phyloP scores from a whole-genome alignment of 176 grass and related monocot species.

The Oryza punctata region DNA sequence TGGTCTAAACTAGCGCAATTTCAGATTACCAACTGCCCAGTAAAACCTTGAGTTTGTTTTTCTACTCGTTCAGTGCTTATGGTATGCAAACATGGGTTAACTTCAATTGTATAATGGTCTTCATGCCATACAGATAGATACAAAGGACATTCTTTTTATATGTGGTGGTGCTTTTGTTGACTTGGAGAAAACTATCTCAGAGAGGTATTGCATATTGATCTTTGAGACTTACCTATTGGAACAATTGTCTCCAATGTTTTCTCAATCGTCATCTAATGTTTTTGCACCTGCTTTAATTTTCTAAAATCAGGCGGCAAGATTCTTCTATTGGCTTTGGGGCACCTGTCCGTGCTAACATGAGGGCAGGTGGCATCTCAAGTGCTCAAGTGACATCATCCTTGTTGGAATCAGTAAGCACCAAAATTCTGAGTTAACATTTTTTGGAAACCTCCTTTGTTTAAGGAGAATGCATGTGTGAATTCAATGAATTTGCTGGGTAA shows the following conservation, averaged over 20 bases:
- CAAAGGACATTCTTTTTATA: constrained; percentile 98
- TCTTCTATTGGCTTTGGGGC: constrained; percentile 96
- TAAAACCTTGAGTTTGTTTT: constrained; percentile 34
- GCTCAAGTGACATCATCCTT: constrained; percentile 86
- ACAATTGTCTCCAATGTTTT: constrained; percentile 25
- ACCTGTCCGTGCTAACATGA: constrained; percentile 89
- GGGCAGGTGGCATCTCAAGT: constrained; percentile 71
- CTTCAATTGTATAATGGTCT: constrained; percentile 38
- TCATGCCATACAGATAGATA: constrained; percentile 76
- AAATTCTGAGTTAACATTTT: not conserved
- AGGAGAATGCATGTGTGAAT: not conserved
- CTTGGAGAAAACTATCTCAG: constrained; percentile 97
- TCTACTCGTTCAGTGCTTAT: constrained; percentile 1
- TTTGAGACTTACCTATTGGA: not conserved
- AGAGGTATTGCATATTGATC: constrained; percentile 52
- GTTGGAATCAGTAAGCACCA: constrained; percentile 80
- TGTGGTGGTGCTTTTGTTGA: constrained; percentile 94
- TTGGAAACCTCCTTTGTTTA: constrained; percentile 21
- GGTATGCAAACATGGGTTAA: constrained; percentile 5
- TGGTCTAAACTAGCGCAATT: not conserved
- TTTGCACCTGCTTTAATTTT: not conserved
- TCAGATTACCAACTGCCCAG: constrained; percentile 1
- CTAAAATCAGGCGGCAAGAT: constrained; percentile 68
- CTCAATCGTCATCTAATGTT: constrained; percentile 29
- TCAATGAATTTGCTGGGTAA: constrained; percentile 16